Percentiles rank a stretch among this genome's conserved stretches.
phyloP scores from a whole-genome alignment of 2,329 filamentous ascomycete genomes.

The Ophiostoma sp. region DNA sequence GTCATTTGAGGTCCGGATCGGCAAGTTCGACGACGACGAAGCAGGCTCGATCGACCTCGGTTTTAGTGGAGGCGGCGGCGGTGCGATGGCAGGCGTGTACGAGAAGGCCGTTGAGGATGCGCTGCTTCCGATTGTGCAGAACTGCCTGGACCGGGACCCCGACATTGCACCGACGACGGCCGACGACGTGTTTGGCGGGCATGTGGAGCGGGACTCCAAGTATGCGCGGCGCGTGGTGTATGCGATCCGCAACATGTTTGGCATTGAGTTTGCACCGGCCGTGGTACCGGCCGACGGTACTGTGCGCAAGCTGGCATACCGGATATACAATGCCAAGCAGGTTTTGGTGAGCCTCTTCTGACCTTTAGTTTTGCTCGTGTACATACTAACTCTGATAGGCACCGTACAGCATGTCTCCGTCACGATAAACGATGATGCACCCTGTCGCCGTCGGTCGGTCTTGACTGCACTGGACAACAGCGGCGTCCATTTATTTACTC shows the following conservation, averaged over 20 bases:
- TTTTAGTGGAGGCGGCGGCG: constrained; percentile 13
- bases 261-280: constrained; percentile 87
- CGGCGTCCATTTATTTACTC: neutral
- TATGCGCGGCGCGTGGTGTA: constrained; percentile 88
- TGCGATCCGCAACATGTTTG: constrained; percentile 93
- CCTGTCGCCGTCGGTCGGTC: too few species aligned
- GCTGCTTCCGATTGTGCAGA: constrained; percentile 75
- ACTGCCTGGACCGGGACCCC: constrained; percentile 87
- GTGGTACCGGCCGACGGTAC: constrained; percentile 90
- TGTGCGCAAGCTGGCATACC: constrained; percentile 84
- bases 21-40: constrained; percentile 72
- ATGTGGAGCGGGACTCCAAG: constrained; percentile 82
- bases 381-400: constrained; percentile 36
- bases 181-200: constrained; percentile 76
- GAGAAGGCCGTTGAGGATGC: constrained; percentile 67
- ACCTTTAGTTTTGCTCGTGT: neutral
- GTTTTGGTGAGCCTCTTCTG: constrained; percentile 49
- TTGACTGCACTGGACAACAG: neutral
- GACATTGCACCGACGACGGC: constrained; percentile 78
- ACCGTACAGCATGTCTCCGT: constrained; percentile 65
- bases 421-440: constrained; percentile 29
- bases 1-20: constrained; percentile 85
- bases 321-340: constrained; percentile 92
- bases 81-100: constrained; percentile 48
- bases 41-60: constrained; percentile 43